These are phyloP conservation scores for Amaranthus tricolor DNA, from an alignment of 179 eudicot genomes.

Conservation along the genomic window DNA sequence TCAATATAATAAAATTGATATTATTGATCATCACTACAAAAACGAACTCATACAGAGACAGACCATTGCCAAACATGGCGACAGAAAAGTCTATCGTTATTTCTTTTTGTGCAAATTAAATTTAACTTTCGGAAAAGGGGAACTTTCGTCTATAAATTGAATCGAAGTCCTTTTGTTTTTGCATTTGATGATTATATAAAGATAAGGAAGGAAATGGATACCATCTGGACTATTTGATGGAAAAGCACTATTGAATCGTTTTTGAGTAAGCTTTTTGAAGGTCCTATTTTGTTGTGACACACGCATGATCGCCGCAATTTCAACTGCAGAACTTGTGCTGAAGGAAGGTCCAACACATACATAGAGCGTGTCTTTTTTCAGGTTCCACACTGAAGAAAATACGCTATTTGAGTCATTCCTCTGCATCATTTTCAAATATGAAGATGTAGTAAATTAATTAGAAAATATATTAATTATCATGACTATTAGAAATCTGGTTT, in stretches of 20 bases:
- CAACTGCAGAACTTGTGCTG: neutral
- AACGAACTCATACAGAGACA: too few species aligned
- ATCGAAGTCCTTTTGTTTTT: too few species aligned
- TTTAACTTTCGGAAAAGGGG: too few species aligned
- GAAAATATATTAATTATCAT: neutral
- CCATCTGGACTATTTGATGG: conserved; percentile 24
- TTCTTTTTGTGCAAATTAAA: too few species aligned
- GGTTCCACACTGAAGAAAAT: conserved; percentile 22
- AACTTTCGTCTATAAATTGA: too few species aligned
- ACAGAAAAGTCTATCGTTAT: too few species aligned
- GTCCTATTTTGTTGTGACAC: neutral
- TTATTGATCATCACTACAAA: too few species aligned
- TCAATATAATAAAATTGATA: too few species aligned
- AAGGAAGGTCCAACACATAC: conserved; percentile 24
- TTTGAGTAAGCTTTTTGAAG: neutral
- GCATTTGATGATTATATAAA: too few species aligned
- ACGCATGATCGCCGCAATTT: conserved; percentile 3
- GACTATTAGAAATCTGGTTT: neutral
- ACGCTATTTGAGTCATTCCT: conserved; percentile 8
- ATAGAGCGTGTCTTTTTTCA: conserved; percentile 15
- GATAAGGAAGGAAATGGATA: neutral
- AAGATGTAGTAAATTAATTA: too few species aligned
- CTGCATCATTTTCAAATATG: neutral
- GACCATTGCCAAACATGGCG: too few species aligned
- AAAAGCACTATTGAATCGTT: conserved; percentile 19